Evolutionary conservation across 768 basidiomycete species (phyloP), one percentile per base, ranked within the genome.

Genomic region (Pulveroboletus frians): DNA sequence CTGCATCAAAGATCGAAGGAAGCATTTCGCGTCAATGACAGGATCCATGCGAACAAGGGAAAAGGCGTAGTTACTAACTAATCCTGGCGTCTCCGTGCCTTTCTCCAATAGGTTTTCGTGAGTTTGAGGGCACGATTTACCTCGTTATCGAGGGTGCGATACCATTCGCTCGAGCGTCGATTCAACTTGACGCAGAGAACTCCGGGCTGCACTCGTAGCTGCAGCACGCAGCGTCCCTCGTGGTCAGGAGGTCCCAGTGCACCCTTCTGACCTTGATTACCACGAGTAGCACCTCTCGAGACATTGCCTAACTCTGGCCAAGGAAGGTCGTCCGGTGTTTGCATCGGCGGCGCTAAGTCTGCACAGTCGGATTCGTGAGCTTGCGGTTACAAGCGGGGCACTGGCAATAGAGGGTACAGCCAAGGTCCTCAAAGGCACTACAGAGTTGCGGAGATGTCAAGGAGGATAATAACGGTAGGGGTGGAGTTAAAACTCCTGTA

Each of bases 251-350:
- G 75, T 17, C 85, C 80, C 29, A 89, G 70, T 38, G 82, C 84
- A 53, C 88, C 88, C 63, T 90, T 90, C 65, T 88, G 85, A 42
- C 88, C 88, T 75, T 89, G 88, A 68, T 90, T 90, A 52, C 87
- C 87, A 64, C 88, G 70, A 43, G 88, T 89, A 21, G 88, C 88
- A 41, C 88, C 87, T 49, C 87, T 79, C 47, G 88, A 88, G 56
- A 90, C 85, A 61, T 89, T 90, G 54, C 87, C 88, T 53, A 88
- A 75, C 69, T 90, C 87, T 55, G 87, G 87, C 87, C 87, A 90
- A 20, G 87, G 87, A 47, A 89, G 76, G 74, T 90, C 87, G 73
- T 90, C 88, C 10, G 62, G 36, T 55, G 77, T 61, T 51, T 73
- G 68, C 74, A 77, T 77, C 26, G 34, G 37, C 46, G 38, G 51